Evolutionary conservation across 257 asterid genomes (phyloP), one percentile per base, ranked within the genome.

Genomic region (Hygrophila difformis): DNA sequence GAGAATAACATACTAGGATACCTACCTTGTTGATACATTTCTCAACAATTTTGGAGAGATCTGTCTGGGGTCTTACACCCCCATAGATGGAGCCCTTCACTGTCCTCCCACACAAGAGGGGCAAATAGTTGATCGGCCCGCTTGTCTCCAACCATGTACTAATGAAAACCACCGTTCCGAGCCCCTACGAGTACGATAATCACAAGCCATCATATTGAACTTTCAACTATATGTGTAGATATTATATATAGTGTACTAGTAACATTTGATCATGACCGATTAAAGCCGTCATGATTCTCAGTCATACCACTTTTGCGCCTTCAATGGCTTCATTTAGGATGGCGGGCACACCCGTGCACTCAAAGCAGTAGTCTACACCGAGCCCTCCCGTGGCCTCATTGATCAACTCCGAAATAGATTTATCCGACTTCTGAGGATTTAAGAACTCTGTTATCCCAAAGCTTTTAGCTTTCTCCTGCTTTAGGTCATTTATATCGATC

Each of bases 361-460:
- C 95, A 18, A 69, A 64, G 8, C 75, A 70, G 55, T 57, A 81
- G 13, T 85, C 93, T 9, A 74, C 93, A 0, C 95, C 95, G 15
- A 78, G 63, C 34, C 92, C 95, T 11, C 62, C 83, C 0, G 94
- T 85, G 12, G 72, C 84, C 3, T 81, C 92, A 56, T 71, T 75
- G 44, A 85, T 62, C 65, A 72, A 64, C 1, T 72, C 70, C 1
- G 93, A 74, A 12, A 81, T 54, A 9, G 91, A 45, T 63, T 74
- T 76, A 18, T 68, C 74, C 13, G 63, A 53, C 2, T 11, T 20
- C 40, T 68, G 70, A 1, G 94, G 75, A 44, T 85, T 85, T 24
- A 85, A 69, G 59, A 81, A 85, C 8, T 85, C 81, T 12, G 95
- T 78, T 3, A 78, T 51, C 8, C 93, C 93, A 59, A 81, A 76